Conservation (phyloP, 371 early-diverging fungal genomes). For the Apophysomyces variabilis region DNA sequence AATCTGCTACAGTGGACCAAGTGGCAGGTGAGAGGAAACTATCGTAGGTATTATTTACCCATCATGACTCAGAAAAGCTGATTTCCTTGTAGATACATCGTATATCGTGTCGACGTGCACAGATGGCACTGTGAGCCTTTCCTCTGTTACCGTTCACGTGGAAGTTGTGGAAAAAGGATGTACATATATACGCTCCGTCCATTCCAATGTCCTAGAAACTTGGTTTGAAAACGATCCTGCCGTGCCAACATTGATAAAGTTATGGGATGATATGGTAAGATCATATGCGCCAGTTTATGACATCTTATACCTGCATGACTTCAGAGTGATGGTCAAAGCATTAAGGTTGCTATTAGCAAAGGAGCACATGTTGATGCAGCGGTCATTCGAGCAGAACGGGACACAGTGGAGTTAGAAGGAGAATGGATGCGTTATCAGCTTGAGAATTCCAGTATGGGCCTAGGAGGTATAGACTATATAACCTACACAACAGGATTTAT, state of each 20-base stretch:
- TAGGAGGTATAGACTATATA: slow-evolving; percentile 3
- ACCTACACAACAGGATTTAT: neutral
- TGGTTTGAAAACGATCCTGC: slow-evolving; percentile 14
- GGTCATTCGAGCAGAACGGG: neutral
- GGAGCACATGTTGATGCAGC: neutral
- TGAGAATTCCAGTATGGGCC: slow-evolving; percentile 8
- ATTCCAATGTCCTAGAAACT: neutral
- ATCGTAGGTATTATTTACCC: slow-evolving; percentile 13
- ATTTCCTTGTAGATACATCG: slow-evolving; percentile 9
- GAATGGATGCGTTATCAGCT: slow-evolving; percentile 8
- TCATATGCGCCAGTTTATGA: neutral
- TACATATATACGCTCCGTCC: neutral
- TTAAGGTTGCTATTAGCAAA: neutral
- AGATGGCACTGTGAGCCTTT: slow-evolving; percentile 14
- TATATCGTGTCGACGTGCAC: slow-evolving; percentile 14
- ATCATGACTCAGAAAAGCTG: neutral
- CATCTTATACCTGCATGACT: neutral
- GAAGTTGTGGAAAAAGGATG: neutral
- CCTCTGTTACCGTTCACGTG: neutral
- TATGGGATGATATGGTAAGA: slow-evolving; percentile 10
- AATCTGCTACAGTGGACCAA: slow-evolving; percentile 19
- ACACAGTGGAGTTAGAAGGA: neutral
- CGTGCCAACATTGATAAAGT: neutral
- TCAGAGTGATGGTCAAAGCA: neutral
- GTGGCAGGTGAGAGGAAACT: slow-evolving; percentile 13